Percentiles rank a stretch among this genome's conserved stretches.
phyloP scores from a whole-genome alignment of 257 asterid species.

The Solanum tarapatanum region DNA sequence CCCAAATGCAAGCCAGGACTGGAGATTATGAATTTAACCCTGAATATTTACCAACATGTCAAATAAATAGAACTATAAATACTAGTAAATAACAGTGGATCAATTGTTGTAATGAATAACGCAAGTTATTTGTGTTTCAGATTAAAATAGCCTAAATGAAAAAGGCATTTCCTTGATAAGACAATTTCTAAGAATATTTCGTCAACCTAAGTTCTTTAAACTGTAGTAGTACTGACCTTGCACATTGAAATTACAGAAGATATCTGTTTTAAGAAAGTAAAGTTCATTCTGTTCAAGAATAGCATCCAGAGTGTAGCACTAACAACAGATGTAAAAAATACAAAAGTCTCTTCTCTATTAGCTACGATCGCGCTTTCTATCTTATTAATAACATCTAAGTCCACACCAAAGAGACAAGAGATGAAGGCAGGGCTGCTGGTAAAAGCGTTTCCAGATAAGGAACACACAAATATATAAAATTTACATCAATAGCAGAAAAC shows the following conservation, averaged over 20 bases:
- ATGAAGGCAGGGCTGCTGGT: not conserved
- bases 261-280: not conserved
- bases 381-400: not conserved
- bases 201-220: not conserved
- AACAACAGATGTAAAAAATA: not conserved
- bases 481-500: not conserved
- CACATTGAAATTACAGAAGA: not conserved
- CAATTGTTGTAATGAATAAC: not conserved
- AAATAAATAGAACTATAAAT: not conserved
- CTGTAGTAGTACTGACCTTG: not conserved
- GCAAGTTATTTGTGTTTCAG: not conserved
- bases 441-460: not conserved
- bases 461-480: not conserved
- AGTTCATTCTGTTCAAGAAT: not conserved
- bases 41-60: not conserved
- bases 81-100: not conserved
- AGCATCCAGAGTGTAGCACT: not conserved
- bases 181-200: not conserved
- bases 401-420: not conserved
- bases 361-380: not conserved
- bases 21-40: constrained; percentile 16
- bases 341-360: not conserved
- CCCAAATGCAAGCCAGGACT: constrained; percentile 29
- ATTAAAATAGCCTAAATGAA: not conserved
- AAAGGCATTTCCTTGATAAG: not conserved